Evolutionary conservation across 1,284 basidiomycete species (phyloP).

Genomic region (Xerocomus amazonicus): DNA sequence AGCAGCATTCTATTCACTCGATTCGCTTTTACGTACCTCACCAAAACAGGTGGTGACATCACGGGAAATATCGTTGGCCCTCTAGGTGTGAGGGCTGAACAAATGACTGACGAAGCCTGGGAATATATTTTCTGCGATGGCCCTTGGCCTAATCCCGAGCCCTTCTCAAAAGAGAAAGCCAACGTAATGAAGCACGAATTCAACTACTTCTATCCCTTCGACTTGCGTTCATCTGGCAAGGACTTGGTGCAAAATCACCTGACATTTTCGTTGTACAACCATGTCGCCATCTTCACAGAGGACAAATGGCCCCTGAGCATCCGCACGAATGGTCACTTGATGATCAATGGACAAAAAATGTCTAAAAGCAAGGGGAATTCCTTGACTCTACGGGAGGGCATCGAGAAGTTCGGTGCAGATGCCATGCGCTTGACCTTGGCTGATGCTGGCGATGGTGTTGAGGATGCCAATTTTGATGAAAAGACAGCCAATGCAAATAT

Average conservation of each 20-base stretch:
- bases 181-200: conserved; percentile 89
- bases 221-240: conserved; percentile 98
- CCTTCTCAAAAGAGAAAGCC: conserved; percentile 74
- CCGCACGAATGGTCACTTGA: conserved; percentile 94
- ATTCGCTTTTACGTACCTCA: neutral
- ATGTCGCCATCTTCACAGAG: conserved; percentile 92
- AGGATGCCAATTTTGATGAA: conserved; percentile 99
- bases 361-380: conserved; percentile 93
- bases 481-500: conserved; percentile 98
- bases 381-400: conserved; percentile 73
- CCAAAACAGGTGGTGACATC: conserved; percentile 55
- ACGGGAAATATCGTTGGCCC: conserved; percentile 81
- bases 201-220: conserved; percentile 98
- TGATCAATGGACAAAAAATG: conserved; percentile 99
- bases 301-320: conserved; percentile 92
- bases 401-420: conserved; percentile 89
- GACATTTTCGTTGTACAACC: conserved; percentile 93
- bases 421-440: conserved; percentile 91
- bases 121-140: conserved; percentile 87
- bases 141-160: conserved; percentile 66
- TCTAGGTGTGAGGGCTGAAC: conserved; percentile 81
- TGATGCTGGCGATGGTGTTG: conserved; percentile 96
- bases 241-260: conserved; percentile 97
- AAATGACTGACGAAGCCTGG: conserved; percentile 98
- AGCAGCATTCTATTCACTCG: neutral